Evolutionary conservation across 768 basidiomycete species (phyloP), one percentile per base, ranked within the genome.

Genomic region (Tremella mesenterica): DNA sequence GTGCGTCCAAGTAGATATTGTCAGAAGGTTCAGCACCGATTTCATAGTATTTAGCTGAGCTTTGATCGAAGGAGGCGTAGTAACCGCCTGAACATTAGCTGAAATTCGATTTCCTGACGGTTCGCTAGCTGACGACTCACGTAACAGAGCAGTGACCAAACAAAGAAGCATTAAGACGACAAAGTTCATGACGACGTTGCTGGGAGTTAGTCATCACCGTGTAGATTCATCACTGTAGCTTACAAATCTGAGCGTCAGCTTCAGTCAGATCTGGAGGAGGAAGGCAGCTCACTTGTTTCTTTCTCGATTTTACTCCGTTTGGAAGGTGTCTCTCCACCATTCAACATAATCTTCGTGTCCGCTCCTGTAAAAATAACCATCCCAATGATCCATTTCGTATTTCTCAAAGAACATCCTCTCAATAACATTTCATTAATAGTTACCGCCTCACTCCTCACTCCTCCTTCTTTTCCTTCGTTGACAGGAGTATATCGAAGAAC

Each of bases 281-380:
- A 34, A 13, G 20, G 29, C 28, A 2, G 60, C 64, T 53, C 47
- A 63, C 58, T 97, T 8, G 93, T 97, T 78, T 97, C 93, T 76
- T 83, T 86, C 76, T 96, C 91, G 68, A 97, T 96, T 79, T 92
- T 97, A 66, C 85, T 88, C 54, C 88, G 85, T 69, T 97, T 97
- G n/a, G 86, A 89, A 8, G 92, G 91, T 1, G 90, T 96, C 13
- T 84, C 85, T 18, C 92, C 91, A 29, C 88, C 87, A 60, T 92
- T 92, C 54, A 77, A 58, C 75, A 77, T 77, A 56, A 76, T 77
- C 64, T 77, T 77, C 25, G 75, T 96, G 48, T 73, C 92, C 1
- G 82, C 80, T 33, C 92, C 92, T 0, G 92, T 96, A 74, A 89
- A 96, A 23, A 84, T 84, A 12, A 95, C 91, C n/a, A 96, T 73